Percentiles rank a stretch among this genome's conserved stretches.
Conservation (phyloP, 257 asterid species). For the Ocimum tenuiflorum region DNA sequence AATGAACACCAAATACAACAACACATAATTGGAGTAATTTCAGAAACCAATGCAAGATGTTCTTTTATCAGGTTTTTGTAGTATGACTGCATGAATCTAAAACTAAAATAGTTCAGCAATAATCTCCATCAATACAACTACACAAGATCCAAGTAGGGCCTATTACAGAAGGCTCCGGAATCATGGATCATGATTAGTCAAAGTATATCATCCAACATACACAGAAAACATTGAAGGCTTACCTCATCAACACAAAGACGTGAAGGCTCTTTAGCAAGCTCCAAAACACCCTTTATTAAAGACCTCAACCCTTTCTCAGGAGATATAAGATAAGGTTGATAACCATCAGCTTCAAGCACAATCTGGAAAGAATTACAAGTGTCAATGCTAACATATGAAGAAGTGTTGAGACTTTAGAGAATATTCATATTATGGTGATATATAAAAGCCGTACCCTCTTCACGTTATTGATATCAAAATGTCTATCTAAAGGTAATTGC, state of each 20-base stretch:
- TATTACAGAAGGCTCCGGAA: too few relatives aligned
- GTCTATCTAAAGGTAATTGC: conserved; percentile 86
- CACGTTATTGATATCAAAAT: conserved; percentile 79
- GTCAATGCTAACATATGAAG: conserved; percentile 15
- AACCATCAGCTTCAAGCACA: not conserved
- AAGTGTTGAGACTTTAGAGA: not conserved
- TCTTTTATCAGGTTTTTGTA: not conserved
- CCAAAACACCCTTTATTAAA: conserved; percentile 69
- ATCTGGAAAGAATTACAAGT: conserved; percentile 34
- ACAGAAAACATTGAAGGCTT: conserved; percentile 11
- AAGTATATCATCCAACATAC: not conserved
- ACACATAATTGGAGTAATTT: not conserved
- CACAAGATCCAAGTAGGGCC: not conserved
- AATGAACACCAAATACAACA: not conserved
- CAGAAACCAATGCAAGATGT: not conserved
- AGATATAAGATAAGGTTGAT: not conserved
- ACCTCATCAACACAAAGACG: conserved; percentile 88
- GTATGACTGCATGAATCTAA: not conserved
- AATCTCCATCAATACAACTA: not conserved
- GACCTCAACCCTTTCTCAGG: conserved; percentile 39
- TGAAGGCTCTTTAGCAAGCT: conserved; percentile 84
- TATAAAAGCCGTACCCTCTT: conserved; percentile 47
- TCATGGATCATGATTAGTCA: not conserved
- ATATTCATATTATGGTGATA: not conserved
- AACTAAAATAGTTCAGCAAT: not conserved